Percentiles rank a stretch among this genome's conserved stretches.
Conservation (phyloP, 306 rosid genomes). For the Inga laurina region DNA sequence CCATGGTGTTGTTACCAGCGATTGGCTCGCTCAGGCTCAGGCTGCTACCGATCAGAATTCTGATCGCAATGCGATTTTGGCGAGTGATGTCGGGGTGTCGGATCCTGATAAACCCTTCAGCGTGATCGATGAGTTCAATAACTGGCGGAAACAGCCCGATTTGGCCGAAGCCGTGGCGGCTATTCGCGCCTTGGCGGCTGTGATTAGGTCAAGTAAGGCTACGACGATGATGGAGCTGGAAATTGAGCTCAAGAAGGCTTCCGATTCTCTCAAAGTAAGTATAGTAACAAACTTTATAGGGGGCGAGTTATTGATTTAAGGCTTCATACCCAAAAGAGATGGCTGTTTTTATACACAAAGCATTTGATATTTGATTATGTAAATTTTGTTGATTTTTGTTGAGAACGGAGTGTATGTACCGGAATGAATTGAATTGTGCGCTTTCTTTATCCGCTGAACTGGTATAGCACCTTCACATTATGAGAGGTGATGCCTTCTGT, state of each 20-base stretch:
- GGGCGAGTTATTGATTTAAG: neutral
- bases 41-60: slow-evolving; percentile 57
- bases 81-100: neutral
- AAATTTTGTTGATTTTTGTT: neutral
- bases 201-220: slow-evolving; percentile 72
- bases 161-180: slow-evolving; percentile 98
- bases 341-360: neutral
- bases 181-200: slow-evolving; percentile 87
- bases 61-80: slow-evolving; percentile 26
- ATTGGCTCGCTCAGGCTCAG: slow-evolving; percentile 92
- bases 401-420: neutral
- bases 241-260: slow-evolving; percentile 91
- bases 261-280: slow-evolving; percentile 81
- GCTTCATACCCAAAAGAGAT: neutral
- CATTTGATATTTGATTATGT: neutral
- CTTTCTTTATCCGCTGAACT: neutral
- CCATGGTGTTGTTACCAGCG: slow-evolving; percentile 77
- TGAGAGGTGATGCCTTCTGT: neutral
- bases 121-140: slow-evolving; percentile 81
- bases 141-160: slow-evolving; percentile 92
- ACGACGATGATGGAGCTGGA: slow-evolving; percentile 95
- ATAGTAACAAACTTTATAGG: neutral
- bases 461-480: neutral
- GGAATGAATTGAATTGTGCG: neutral
- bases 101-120: slow-evolving; percentile 54